Evolutionary conservation across 2,329 filamentous ascomycete genomes (phyloP).

Genomic region (Raffaelea arxii): DNA sequence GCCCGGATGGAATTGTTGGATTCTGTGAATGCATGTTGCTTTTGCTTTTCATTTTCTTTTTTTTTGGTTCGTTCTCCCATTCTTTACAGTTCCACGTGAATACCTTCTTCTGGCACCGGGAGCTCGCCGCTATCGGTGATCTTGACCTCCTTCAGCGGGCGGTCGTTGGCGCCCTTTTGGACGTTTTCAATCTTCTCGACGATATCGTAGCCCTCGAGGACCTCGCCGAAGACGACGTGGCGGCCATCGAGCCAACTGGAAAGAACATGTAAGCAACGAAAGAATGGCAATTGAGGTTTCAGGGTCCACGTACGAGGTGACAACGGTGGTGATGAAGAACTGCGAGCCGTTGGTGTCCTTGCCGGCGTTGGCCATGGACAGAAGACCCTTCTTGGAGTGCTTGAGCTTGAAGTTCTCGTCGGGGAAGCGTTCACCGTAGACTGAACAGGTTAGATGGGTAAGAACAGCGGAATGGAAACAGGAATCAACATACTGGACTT

Average conservation of each 20-base stretch:
- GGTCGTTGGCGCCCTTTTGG: conserved; percentile 56
- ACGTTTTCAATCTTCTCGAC: conserved; percentile 70
- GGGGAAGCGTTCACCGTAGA: conserved; percentile 75
- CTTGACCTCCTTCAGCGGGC: conserved; percentile 59
- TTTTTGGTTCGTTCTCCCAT: neutral
- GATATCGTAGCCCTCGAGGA: conserved; percentile 76
- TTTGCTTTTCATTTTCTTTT: neutral
- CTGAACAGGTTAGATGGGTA: conserved; percentile 25
- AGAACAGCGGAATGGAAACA: neutral
- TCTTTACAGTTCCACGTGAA: conserved; percentile 73
- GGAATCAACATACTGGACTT: conserved; percentile 60
- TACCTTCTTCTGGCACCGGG: conserved; percentile 81
- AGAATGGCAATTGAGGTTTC: neutral
- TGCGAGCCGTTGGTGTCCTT: conserved; percentile 82
- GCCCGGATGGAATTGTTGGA: too few relatives aligned
- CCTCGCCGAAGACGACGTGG: conserved; percentile 84
- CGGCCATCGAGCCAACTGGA: conserved; percentile 68
- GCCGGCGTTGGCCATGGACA: conserved; percentile 81
- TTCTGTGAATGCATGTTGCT: too few relatives aligned
- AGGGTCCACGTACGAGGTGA: conserved; percentile 53
- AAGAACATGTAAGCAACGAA: neutral
- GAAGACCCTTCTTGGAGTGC: conserved; percentile 74
- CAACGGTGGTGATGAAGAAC: conserved; percentile 82
- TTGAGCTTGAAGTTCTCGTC: conserved; percentile 96
- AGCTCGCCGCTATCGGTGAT: conserved; percentile 79